Percentiles rank a stretch among this genome's conserved stretches.
phyloP scores from a whole-genome alignment of 83 land plant species.

The Diphasiastrum complanatum region DNA sequence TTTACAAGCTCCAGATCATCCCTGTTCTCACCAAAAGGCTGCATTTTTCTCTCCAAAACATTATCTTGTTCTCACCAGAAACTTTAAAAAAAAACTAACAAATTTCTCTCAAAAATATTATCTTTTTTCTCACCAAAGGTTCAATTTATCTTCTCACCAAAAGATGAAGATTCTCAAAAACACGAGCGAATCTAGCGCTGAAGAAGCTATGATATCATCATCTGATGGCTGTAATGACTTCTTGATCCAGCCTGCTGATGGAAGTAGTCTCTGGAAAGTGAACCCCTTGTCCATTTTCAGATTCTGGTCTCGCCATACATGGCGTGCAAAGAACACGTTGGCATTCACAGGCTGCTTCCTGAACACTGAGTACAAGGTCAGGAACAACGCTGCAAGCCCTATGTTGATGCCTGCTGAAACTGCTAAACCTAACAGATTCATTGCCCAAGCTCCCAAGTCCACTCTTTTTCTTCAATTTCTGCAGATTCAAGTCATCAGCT shows the following conservation, averaged over 20 bases:
- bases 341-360: conserved; percentile 63
- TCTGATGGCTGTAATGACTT: conserved; percentile 62
- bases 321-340: conserved; percentile 55
- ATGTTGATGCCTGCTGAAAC: conserved; percentile 82
- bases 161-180: conserved; percentile 60
- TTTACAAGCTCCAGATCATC: too few relatives aligned
- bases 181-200: conserved; percentile 84
- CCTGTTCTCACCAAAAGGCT: too few relatives aligned
- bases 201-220: conserved; percentile 49
- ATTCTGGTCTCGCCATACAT: conserved; percentile 40
- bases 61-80: too few relatives aligned
- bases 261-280: conserved; percentile 46
- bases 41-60: too few relatives aligned
- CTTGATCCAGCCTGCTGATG: conserved; percentile 68
- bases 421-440: too few relatives aligned
- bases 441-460: too few relatives aligned
- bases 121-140: background rate
- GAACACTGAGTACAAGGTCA: conserved; percentile 60
- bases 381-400: conserved; percentile 43
- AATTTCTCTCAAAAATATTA: background rate
- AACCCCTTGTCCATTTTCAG: conserved; percentile 18
- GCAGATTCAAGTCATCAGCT: too few relatives aligned
- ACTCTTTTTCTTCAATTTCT: too few relatives aligned
- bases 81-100: background rate
- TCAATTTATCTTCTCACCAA: conserved; percentile 33